Conservation (phyloP, 2,329 filamentous ascomycete genomes). For the Pseudogymnoascus pannorum region DNA sequence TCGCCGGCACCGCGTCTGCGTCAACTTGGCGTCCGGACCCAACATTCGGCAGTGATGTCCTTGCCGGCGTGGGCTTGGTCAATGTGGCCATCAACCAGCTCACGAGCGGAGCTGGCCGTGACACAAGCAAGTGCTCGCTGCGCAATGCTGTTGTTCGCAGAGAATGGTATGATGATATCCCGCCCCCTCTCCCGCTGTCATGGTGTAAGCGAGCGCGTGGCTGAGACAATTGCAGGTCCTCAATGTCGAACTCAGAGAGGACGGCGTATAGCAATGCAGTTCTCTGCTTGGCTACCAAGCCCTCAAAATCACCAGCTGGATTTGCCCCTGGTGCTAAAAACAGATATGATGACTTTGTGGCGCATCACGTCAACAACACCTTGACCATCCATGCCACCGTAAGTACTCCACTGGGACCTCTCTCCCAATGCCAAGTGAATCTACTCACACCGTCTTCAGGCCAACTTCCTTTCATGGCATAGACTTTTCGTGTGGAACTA, state of each 20-base stretch:
- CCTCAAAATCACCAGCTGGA: constrained; percentile 25
- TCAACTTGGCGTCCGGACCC: neutral
- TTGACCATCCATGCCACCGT: constrained; percentile 29
- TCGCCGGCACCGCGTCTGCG: neutral
- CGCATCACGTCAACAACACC: constrained; percentile 31
- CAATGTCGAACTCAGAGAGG: constrained; percentile 16
- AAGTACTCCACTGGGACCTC: neutral
- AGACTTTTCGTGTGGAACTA: constrained; percentile 35
- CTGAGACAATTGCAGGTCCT: constrained; percentile 17
- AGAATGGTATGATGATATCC: constrained; percentile 34
- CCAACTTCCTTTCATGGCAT: constrained; percentile 37
- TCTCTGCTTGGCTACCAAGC: constrained; percentile 27
- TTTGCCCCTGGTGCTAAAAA: constrained; percentile 29
- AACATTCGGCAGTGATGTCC: constrained; percentile 1
- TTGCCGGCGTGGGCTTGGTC: neutral
- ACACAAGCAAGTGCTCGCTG: constrained; percentile 27
- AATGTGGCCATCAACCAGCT: constrained; percentile 1
- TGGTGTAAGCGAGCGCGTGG: neutral
- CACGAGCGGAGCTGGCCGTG: neutral
- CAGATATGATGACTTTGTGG: constrained; percentile 36
- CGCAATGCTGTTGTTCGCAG: constrained; percentile 33
- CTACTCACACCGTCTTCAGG: constrained; percentile 10
- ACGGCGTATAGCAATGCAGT: constrained; percentile 30
- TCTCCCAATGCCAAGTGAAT: neutral
- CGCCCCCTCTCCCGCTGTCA: neutral